Evolutionary conservation across 2,329 filamentous ascomycete species (phyloP).

Genomic region (Aspergillus sclerotialis): DNA sequence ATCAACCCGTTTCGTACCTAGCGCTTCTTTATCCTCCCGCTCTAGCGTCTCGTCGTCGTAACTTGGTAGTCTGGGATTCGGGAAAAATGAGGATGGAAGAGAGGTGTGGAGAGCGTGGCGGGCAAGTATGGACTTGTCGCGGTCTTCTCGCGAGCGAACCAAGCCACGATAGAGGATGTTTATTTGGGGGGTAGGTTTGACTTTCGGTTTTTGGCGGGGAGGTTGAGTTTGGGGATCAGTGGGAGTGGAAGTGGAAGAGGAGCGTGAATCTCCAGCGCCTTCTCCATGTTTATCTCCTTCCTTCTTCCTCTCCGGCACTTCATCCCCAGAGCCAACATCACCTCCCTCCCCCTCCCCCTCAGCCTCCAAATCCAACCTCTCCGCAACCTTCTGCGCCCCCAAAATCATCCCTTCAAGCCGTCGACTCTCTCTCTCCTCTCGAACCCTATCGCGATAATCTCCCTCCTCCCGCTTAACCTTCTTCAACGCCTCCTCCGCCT

Average conservation of each 20-base stretch:
- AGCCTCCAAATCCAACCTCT: slow-evolving; percentile 61
- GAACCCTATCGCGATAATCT: slow-evolving; percentile 67
- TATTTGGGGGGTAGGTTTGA: slow-evolving; percentile 56
- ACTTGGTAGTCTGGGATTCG: slow-evolving; percentile 47
- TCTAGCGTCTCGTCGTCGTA: slow-evolving; percentile 66
- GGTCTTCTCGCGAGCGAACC: slow-evolving; percentile 61
- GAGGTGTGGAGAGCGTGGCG: slow-evolving; percentile 27
- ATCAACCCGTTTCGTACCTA: slow-evolving; percentile 51
- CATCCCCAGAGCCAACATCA: slow-evolving; percentile 8
- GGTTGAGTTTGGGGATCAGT: no score
- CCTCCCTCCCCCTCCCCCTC: slow-evolving; percentile 11
- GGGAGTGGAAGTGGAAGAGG: no score
- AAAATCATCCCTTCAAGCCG: slow-evolving; percentile 62
- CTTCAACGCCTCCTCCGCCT: slow-evolving; percentile 53
- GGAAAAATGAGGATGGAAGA: slow-evolving; percentile 28
- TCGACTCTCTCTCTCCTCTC: slow-evolving; percentile 62
- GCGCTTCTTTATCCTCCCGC: slow-evolving; percentile 61
- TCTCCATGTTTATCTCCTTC: slow-evolving; percentile 5
- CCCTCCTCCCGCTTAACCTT: slow-evolving; percentile 57
- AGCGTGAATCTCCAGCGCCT: neutral
- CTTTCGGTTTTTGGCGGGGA: slow-evolving; percentile 4
- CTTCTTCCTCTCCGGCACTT: slow-evolving; percentile 3
- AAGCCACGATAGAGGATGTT: slow-evolving; percentile 76
- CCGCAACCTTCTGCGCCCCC: slow-evolving; percentile 75
- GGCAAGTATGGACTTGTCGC: slow-evolving; percentile 31